Base-by-base conservation (phyloP, 1,139 yeast species). In the Scheffersomyces stambukii region DNA sequence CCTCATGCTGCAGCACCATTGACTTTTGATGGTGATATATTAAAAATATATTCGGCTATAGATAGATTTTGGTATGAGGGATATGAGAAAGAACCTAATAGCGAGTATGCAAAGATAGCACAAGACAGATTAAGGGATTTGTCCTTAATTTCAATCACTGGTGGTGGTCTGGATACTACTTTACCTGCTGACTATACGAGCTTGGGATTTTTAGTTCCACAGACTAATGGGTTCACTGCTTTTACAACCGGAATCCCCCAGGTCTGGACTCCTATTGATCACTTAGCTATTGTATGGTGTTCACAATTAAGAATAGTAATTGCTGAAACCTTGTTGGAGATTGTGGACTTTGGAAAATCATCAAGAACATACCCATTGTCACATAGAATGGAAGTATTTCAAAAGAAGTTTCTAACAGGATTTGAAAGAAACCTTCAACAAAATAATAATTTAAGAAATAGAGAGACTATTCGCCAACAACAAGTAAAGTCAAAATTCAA, bases 261-360 rank as follows among this genome's bases (percentile, higher is more conserved):
- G 6, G 96, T 91, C 0, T 91, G 97, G 96, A 81, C 96, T 0
- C 84, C 96, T 0, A 77, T 89, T 25, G 98, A 93, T 53, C 99
- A 93, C 57, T 68, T 88, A 42, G 97, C 98, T 1, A 80, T 93
- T 30, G 95, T 89, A 1, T 93, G 99, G 99, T 93, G 99, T 57
- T 83, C 80, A 36, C 97, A 91, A 51, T 59, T 88, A 22, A 70
- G 98, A 31, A 64, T 70, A 23, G 74, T 70, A 6, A 42, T 91
- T 3, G 81, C 84, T 8, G 62, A 65, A 25, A 59, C 77, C 0
- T 49, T 93, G 17, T 57, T 84, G 25, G 81, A 75, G 23, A 64
- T 82, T 11, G 71, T 75, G 3, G 82, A 84, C 45, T 50, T 52
- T 16, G 38, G 43, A 0, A 43, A 61, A 0, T 61, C 77, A 0